Evolutionary conservation across 495 filamentous ascomycete species (phyloP).

Genomic region (Rhypophila decipiens): DNA sequence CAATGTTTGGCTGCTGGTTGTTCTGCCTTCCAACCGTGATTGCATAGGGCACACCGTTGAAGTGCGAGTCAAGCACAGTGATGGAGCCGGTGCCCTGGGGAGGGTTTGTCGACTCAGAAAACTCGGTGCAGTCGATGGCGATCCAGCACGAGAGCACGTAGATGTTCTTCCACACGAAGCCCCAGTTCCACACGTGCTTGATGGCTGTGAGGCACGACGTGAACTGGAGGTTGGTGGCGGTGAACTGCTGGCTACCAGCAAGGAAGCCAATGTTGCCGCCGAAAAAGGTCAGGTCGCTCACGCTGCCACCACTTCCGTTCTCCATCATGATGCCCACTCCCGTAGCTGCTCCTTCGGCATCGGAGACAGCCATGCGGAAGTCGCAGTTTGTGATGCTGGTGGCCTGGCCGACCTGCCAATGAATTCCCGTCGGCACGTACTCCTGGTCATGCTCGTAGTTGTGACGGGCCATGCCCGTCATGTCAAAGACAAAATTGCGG

Average conservation of each 20-base stretch:
- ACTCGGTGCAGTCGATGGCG: conserved; percentile 68
- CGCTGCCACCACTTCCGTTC: conserved; percentile 81
- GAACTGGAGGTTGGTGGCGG: conserved; percentile 78
- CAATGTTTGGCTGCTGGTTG: not conserved
- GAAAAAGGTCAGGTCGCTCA: conserved; percentile 75
- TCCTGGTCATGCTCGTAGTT: not conserved
- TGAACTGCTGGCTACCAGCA: conserved; percentile 88
- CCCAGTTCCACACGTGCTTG: conserved; percentile 88
- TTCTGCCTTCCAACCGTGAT: conserved; percentile 48
- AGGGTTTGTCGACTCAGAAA: conserved; percentile 29
- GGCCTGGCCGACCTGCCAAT: conserved; percentile 94
- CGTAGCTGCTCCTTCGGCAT: conserved; percentile 55
- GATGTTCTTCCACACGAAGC: conserved; percentile 73
- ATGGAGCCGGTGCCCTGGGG: conserved; percentile 68
- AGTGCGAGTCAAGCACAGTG: conserved; percentile 66
- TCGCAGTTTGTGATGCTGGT: conserved; percentile 78
- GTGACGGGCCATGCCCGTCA: conserved; percentile 47
- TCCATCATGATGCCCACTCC: conserved; percentile 79
- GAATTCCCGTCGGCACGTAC: conserved; percentile 61
- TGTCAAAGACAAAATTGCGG: conserved; percentile 85
- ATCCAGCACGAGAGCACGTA: conserved; percentile 67
- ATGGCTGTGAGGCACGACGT: conserved; percentile 76
- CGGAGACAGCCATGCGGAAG: conserved; percentile 71
- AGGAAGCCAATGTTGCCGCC: conserved; percentile 76
- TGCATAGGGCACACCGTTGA: conserved; percentile 62